Conservation (phyloP, 2,329 filamentous ascomycete genomes). For the Drechmeria coniospora region DNA sequence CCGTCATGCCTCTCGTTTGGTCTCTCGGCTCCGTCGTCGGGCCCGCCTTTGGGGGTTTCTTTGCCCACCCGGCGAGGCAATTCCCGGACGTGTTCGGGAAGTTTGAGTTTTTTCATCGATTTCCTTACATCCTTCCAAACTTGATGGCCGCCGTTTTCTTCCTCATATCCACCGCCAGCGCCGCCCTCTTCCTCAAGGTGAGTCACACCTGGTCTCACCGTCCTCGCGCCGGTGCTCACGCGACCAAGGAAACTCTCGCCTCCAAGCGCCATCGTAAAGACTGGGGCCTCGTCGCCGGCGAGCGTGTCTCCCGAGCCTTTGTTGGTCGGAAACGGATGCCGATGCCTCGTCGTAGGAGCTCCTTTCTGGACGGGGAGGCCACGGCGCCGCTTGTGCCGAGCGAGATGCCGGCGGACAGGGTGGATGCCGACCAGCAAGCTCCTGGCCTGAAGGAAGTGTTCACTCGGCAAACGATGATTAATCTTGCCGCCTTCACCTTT, state of each 20-base stretch:
- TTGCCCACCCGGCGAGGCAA: conserved; percentile 66
- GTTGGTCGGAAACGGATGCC: conserved; percentile 9
- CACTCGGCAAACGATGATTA: conserved; percentile 56
- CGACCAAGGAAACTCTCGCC: conserved; percentile 76
- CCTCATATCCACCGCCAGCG: conserved; percentile 56
- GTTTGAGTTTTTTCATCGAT: conserved; percentile 52
- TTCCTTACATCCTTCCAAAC: conserved; percentile 77
- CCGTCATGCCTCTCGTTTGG: conserved; percentile 84
- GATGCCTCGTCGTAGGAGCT: conserved; percentile 20
- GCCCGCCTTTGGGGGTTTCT: conserved; percentile 71
- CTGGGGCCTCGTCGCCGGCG: conserved; percentile 60
- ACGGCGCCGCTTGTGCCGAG: conserved; percentile 37
- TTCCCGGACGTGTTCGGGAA: conserved; percentile 56
- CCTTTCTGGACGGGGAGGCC: conserved; percentile 40
- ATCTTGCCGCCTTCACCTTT: conserved; percentile 63
- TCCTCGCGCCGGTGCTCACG: no score
- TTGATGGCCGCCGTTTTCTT: conserved; percentile 65
- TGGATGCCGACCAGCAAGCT: conserved; percentile 5
- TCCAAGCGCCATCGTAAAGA: conserved; percentile 53
- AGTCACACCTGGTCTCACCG: no score
- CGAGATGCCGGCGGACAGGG: conserved; percentile 12
- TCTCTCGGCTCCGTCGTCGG: conserved; percentile 78
- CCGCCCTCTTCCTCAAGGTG: conserved; percentile 62
- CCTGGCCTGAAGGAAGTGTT: conserved; percentile 49
- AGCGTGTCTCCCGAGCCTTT: conserved; percentile 38